These are phyloP conservation scores for Phaeoacremonium minimum DNA, from an alignment of 2,329 filamentous ascomycete genomes.

Conservation along the genomic window DNA sequence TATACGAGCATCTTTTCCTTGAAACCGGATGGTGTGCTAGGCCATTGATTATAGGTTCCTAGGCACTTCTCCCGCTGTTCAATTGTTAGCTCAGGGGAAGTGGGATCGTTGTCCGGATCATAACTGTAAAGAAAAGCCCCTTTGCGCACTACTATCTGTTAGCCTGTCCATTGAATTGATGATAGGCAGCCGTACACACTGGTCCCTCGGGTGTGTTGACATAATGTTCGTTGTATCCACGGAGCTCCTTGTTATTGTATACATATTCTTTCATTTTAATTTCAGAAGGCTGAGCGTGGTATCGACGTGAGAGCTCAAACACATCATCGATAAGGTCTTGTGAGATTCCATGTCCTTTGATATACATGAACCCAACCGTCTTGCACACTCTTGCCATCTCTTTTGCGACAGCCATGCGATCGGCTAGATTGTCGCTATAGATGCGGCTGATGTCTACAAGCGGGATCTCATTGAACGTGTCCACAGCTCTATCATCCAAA, in stretches of 20 bases:
- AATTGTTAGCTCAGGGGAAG: not conserved
- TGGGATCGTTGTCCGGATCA: not conserved
- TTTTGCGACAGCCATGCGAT: slow-evolving; percentile 30
- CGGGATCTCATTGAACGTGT: slow-evolving; percentile 23
- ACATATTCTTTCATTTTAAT: slow-evolving; percentile 40
- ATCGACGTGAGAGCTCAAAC: slow-evolving; percentile 29
- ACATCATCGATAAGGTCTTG: slow-evolving; percentile 21
- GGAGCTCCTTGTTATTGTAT: not conserved
- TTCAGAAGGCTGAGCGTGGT: slow-evolving; percentile 36
- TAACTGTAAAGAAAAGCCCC: not conserved
- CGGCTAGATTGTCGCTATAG: slow-evolving; percentile 25
- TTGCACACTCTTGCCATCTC: slow-evolving; percentile 32
- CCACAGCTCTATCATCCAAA: not conserved
- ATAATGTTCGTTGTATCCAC: not conserved
- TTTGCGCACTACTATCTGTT: not conserved
- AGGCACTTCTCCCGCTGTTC: not conserved
- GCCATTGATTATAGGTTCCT: not conserved
- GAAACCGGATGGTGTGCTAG: slow-evolving; percentile 13
- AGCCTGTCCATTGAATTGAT: not conserved
- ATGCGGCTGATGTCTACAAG: slow-evolving; percentile 37
- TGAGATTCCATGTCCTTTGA: slow-evolving; percentile 20
- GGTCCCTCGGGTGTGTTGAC: slow-evolving; percentile 19
- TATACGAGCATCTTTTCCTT: slow-evolving; percentile 13
- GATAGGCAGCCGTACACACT: slow-evolving; percentile 22
- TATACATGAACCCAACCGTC: slow-evolving; percentile 40